These are phyloP conservation scores for Aspergillus brasiliensis DNA, from an alignment of 2,329 filamentous ascomycete genomes.

Conservation along the genomic window DNA sequence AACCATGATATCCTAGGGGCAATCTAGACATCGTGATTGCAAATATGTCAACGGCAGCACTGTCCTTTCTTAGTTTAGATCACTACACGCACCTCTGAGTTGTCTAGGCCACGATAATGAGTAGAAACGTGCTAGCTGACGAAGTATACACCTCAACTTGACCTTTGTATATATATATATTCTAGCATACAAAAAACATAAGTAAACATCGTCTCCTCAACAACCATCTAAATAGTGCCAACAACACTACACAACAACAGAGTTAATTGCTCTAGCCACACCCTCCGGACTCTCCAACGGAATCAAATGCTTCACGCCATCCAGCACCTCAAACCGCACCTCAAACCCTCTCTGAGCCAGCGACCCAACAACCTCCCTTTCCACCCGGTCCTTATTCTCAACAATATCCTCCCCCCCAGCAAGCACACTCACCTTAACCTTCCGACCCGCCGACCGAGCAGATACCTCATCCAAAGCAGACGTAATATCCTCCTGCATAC, in stretches of 20 bases:
- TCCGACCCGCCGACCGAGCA: conserved; percentile 7
- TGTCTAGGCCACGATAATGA: no score
- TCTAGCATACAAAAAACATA: no score
- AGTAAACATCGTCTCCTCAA: no score
- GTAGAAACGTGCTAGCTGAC: no score
- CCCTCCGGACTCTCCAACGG: conserved; percentile 25
- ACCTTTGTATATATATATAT: no score
- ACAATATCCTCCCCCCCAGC: conserved; percentile 37
- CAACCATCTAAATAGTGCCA: neutral
- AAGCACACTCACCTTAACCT: conserved; percentile 25
- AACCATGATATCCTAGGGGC: no score
- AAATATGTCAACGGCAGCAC: no score
- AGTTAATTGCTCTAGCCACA: conserved; percentile 11
- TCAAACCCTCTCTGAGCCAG: conserved; percentile 13
- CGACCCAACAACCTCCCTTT: conserved; percentile 25
- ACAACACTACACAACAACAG: neutral
- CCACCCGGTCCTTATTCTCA: conserved; percentile 34
- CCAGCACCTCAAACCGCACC: conserved; percentile 12
- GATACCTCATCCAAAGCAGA: conserved; percentile 9
- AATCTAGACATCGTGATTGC: no score
- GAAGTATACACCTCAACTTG: no score
- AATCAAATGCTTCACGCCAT: conserved; percentile 25
- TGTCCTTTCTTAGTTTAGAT: no score
- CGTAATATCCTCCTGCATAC: conserved; percentile 38
- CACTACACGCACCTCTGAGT: no score